These are phyloP conservation scores for Articulospora tetracladia DNA, from an alignment of 495 filamentous ascomycete species.

Conservation along the genomic window DNA sequence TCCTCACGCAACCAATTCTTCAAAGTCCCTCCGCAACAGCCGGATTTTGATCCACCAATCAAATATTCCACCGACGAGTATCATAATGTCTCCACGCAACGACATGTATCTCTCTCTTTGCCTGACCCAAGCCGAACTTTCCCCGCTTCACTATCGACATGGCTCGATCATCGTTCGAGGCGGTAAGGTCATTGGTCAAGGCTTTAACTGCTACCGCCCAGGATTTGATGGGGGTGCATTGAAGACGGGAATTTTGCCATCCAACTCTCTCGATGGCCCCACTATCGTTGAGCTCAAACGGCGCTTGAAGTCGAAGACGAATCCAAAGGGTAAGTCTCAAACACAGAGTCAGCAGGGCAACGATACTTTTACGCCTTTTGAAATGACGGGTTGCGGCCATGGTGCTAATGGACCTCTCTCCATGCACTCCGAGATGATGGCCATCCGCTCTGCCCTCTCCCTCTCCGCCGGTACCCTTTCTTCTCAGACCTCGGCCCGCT, in stretches of 20 bases:
- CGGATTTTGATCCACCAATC: background rate
- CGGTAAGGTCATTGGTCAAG: constrained; percentile 47
- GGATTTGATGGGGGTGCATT: constrained; percentile 45
- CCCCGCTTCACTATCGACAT: constrained; percentile 45
- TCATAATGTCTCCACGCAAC: constrained; percentile 26
- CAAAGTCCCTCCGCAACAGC: background rate
- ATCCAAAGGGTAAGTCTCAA: constrained; percentile 31
- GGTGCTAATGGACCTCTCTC: constrained; percentile 36
- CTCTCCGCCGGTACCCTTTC: constrained; percentile 36
- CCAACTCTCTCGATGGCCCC: constrained; percentile 26
- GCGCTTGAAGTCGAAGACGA: constrained; percentile 22
- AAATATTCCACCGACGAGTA: background rate
- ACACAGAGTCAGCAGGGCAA: constrained; percentile 18
- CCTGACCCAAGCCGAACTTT: constrained; percentile 47
- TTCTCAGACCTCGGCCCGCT: constrained; percentile 31
- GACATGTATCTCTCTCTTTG: constrained; percentile 42
- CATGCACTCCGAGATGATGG: constrained; percentile 56
- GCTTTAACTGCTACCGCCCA: constrained; percentile 43
- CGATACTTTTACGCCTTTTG: constrained; percentile 17
- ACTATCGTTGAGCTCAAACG: constrained; percentile 29
- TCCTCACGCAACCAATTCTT: background rate
- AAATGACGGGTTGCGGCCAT: constrained; percentile 16
- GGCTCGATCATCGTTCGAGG: constrained; percentile 48
- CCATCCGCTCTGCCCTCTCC: constrained; percentile 45
- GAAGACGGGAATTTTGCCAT: constrained; percentile 39